phyloP scores from a whole-genome alignment of 2,329 filamentous ascomycete species.

The Neonectria coccinea region DNA sequence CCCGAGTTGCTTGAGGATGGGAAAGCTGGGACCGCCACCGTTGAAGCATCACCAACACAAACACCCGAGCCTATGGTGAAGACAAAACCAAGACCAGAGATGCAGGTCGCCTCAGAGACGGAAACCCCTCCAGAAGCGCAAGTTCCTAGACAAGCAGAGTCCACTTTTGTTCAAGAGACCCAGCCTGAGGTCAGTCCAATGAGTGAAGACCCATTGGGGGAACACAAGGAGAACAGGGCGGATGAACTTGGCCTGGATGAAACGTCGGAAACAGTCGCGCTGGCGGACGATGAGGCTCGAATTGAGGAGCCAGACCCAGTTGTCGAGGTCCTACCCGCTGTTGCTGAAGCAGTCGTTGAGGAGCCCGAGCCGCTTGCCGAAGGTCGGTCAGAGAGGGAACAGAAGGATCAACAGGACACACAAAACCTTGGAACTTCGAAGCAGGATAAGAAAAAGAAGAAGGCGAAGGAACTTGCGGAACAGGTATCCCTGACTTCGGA shows the following conservation, averaged over 20 bases:
- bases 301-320: not conserved
- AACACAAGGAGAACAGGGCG: not conserved
- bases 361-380: not conserved
- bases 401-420: not conserved
- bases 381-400: not conserved
- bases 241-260: not conserved
- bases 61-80: not conserved
- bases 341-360: not conserved
- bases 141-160: not conserved
- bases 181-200: not conserved
- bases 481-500: not conserved
- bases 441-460: constrained; percentile 37
- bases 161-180: not conserved
- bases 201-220: not conserved
- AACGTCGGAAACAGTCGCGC: not conserved
- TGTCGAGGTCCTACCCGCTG: not conserved
- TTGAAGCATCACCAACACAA: not conserved
- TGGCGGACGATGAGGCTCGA: not conserved
- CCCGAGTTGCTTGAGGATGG: not conserved
- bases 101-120: not conserved
- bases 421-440: constrained; percentile 13
- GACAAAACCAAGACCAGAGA: not conserved
- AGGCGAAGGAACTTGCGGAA: not conserved
- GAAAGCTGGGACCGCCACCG: not conserved
- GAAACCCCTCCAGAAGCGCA: not conserved